These are phyloP conservation scores for Colletotrichum cuscutae DNA, from an alignment of 2,329 filamentous ascomycete genomes.

Conservation along the genomic window DNA sequence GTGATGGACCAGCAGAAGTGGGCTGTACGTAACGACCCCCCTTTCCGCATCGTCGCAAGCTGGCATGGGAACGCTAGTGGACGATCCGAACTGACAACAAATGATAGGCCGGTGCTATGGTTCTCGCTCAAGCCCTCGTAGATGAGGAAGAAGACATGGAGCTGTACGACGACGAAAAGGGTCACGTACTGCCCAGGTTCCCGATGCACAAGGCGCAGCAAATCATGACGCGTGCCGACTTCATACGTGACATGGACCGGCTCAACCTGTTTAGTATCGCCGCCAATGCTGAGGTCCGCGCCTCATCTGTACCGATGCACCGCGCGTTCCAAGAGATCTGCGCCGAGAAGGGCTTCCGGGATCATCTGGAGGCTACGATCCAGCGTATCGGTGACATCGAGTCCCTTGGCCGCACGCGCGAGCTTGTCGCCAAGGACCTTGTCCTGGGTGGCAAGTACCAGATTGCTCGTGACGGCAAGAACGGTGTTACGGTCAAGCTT, in stretches of 20 bases:
- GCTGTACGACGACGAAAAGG: conserved; percentile 28
- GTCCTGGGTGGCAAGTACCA: conserved; percentile 86
- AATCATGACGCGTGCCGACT: conserved; percentile 96
- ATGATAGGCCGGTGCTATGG: conserved; percentile 85
- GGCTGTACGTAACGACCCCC: conserved; percentile 68
- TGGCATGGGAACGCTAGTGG: not conserved
- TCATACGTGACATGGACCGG: conserved; percentile 91
- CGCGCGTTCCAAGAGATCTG: conserved; percentile 90
- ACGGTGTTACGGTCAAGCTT: conserved; percentile 54
- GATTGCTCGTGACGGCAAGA: conserved; percentile 56
- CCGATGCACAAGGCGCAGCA: conserved; percentile 86
- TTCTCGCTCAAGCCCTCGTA: conserved; percentile 90
- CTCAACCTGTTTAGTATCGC: conserved; percentile 97
- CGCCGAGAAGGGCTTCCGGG: conserved; percentile 63
- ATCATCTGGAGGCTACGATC: conserved; percentile 62
- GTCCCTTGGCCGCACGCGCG: conserved; percentile 90
- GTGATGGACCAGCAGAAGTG: conserved; percentile 99
- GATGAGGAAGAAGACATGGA: conserved; percentile 74
- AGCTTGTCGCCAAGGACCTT: conserved; percentile 94
- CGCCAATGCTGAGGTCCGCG: conserved; percentile 84
- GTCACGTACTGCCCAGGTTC: conserved; percentile 34
- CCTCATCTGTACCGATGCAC: conserved; percentile 96
- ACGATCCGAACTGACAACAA: not conserved
- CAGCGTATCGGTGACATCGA: conserved; percentile 90
- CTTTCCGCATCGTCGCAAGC: not conserved